phyloP scores from a whole-genome alignment of 495 filamentous ascomycete species.

The Penicillium cataractarum region DNA sequence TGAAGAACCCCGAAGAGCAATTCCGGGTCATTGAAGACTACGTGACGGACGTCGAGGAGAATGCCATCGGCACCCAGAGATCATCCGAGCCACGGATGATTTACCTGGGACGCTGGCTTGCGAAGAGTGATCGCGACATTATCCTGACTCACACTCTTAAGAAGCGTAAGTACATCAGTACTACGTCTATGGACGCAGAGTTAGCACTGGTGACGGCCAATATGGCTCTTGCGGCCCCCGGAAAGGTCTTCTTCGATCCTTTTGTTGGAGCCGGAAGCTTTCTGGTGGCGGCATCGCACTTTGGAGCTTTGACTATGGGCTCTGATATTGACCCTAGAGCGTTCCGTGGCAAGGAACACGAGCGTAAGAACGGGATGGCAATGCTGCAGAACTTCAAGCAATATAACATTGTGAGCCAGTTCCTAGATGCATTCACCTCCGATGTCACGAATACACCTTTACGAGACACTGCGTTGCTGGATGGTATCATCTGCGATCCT shows the following conservation, averaged over 20 bases:
- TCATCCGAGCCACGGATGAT: conserved; percentile 57
- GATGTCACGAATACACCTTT: conserved; percentile 91
- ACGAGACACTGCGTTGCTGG: conserved; percentile 60
- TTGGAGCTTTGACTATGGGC: conserved; percentile 77
- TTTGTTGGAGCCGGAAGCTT: conserved; percentile 96
- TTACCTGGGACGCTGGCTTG: conserved; percentile 73
- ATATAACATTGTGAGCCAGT: conserved; percentile 66
- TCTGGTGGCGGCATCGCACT: conserved; percentile 82
- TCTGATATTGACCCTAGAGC: conserved; percentile 92
- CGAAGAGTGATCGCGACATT: conserved; percentile 62
- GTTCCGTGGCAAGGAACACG: conserved; percentile 69
- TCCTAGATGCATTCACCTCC: conserved; percentile 77
- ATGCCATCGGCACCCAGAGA: conserved; percentile 26
- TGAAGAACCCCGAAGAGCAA: conserved; percentile 70
- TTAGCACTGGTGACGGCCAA: conserved; percentile 91
- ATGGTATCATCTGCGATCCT: conserved; percentile 95
- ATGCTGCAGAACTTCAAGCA: conserved; percentile 80
- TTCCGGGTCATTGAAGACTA: conserved; percentile 85
- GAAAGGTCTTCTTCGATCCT: conserved; percentile 86
- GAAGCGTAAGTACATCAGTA: conserved; percentile 89
- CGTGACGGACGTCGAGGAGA: conserved; percentile 46
- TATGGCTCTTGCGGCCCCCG: conserved; percentile 77
- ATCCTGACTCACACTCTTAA: conserved; percentile 84
- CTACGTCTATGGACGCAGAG: conserved; percentile 96
- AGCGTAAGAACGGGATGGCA: conserved; percentile 47